Evolutionary conservation across 305 asterid genomes (phyloP).

Genomic region (Striga hermonthica): DNA sequence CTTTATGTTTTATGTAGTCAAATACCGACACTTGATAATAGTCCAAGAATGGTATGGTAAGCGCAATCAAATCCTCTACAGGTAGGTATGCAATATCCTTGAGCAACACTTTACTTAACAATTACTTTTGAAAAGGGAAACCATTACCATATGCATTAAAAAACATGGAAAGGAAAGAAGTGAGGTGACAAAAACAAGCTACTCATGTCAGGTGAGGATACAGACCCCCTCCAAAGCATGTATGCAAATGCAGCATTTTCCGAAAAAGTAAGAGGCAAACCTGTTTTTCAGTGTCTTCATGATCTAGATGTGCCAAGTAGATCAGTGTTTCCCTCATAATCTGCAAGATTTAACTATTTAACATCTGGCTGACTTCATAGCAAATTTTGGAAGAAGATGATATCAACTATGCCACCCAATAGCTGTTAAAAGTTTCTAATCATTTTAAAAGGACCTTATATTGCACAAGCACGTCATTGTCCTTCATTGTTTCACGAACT

Average conservation of each 20-base stretch:
- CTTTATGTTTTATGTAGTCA: too few species aligned
- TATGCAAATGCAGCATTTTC: conserved; percentile 5
- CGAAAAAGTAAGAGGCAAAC: conserved; percentile 48
- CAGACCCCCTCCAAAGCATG: conserved; percentile 2
- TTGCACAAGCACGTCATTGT: conserved; percentile 94
- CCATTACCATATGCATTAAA: background rate
- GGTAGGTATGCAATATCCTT: background rate
- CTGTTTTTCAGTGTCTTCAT: conserved; percentile 96
- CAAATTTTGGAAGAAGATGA: conserved; percentile 25
- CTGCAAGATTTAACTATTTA: conserved; percentile 44
- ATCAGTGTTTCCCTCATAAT: conserved; percentile 97
- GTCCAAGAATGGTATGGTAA: background rate
- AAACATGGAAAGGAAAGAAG: background rate
- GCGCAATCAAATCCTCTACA: background rate
- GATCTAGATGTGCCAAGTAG: conserved; percentile 96
- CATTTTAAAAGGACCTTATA: conserved; percentile 61
- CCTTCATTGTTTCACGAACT: conserved; percentile 99
- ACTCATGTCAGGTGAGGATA: background rate
- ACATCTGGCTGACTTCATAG: background rate
- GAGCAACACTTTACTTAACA: background rate
- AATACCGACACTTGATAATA: too few species aligned
- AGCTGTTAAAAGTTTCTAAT: conserved; percentile 16
- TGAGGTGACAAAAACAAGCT: conserved; percentile 5
- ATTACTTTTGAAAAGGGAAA: background rate
- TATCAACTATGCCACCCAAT: conserved; percentile 17